A percentile compares a stretch with the other conserved stretches of the same genome.
phyloP scores from a whole-genome alignment of 768 basidiomycete genomes.

The Lyophyllum decastes region DNA sequence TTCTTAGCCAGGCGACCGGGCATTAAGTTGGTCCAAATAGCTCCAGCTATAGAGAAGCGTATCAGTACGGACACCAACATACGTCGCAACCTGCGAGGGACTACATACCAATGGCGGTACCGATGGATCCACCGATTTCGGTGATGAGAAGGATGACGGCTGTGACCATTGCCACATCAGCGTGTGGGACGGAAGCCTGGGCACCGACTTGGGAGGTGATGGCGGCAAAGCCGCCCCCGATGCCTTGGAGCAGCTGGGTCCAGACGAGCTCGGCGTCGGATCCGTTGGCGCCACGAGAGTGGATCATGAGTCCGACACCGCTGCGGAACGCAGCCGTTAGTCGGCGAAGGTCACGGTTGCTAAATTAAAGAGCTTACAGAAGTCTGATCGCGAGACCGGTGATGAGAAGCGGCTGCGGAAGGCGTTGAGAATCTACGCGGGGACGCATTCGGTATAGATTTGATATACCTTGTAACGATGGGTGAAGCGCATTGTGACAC shows the following conservation, averaged over 20 bases:
- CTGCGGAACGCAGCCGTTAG: slow-evolving; percentile 20
- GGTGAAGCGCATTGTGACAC: slow-evolving; percentile 52
- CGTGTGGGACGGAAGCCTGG: slow-evolving; percentile 65
- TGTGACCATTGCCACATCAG: slow-evolving; percentile 67
- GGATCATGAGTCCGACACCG: slow-evolving; percentile 71
- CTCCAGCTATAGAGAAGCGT: slow-evolving; percentile 43
- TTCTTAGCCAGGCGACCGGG: slow-evolving; percentile 56
- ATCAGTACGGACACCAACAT: too few species aligned
- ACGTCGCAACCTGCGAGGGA: not conserved
- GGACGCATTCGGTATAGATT: not conserved
- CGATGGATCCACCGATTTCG: slow-evolving; percentile 68
- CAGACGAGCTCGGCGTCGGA: slow-evolving; percentile 58
- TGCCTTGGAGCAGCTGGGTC: slow-evolving; percentile 72
- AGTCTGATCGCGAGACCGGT: slow-evolving; percentile 61
- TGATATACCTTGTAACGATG: slow-evolving; percentile 54
- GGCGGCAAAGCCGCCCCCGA: slow-evolving; percentile 72
- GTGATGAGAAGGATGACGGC: slow-evolving; percentile 68
- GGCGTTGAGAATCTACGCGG: not conserved
- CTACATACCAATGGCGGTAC: slow-evolving; percentile 56
- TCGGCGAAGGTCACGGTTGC: not conserved
- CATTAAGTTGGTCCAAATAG: slow-evolving; percentile 69
- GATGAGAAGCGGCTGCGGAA: slow-evolving; percentile 45
- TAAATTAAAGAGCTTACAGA: slow-evolving; percentile 28
- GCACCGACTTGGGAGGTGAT: slow-evolving; percentile 58
- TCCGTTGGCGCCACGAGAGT: slow-evolving; percentile 62